Conservation (phyloP, 202 grass and related monocot genomes). For the Saccharum hybrid region DNA sequence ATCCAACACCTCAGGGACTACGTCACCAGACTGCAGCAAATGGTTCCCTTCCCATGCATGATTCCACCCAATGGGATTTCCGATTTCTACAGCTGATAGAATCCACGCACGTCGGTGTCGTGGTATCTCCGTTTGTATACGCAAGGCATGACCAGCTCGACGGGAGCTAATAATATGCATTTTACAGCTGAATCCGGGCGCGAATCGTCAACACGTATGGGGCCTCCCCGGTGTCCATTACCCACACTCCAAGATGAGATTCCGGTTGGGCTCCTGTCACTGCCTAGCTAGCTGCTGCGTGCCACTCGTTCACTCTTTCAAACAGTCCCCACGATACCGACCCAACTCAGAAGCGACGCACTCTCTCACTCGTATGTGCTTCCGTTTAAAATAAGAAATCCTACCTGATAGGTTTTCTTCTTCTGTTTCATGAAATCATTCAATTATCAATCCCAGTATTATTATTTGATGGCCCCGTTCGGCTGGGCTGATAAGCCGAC, state of each 20-base stretch:
- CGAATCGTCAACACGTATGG: background rate
- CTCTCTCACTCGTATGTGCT: background rate
- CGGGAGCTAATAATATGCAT: too few species aligned
- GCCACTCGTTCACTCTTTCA: background rate
- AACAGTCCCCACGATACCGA: background rate
- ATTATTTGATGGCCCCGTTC: too few species aligned
- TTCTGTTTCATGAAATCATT: background rate
- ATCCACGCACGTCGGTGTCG: conserved; percentile 2
- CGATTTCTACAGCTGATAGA: background rate
- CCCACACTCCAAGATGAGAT: conserved; percentile 18
- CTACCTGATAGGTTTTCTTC: background rate
- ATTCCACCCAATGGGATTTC: background rate
- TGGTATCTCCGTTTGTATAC: conserved; percentile 38
- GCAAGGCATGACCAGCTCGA: conserved; percentile 22
- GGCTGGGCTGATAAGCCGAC: too few species aligned
- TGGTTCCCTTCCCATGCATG: background rate
- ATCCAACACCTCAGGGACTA: too few species aligned
- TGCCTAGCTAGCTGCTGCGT: background rate
- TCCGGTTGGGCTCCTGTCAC: conserved; percentile 14
- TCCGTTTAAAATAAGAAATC: background rate
- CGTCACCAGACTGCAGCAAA: background rate
- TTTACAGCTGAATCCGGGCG: too few species aligned
- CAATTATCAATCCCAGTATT: background rate
- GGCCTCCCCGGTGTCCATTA: conserved; percentile 31
- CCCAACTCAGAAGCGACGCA: background rate